A percentile compares a stretch with the other conserved stretches of the same genome.
These are phyloP conservation scores for Naegleria fowleri DNA, from an alignment of 208 protist genomes.

Conservation along the genomic window DNA sequence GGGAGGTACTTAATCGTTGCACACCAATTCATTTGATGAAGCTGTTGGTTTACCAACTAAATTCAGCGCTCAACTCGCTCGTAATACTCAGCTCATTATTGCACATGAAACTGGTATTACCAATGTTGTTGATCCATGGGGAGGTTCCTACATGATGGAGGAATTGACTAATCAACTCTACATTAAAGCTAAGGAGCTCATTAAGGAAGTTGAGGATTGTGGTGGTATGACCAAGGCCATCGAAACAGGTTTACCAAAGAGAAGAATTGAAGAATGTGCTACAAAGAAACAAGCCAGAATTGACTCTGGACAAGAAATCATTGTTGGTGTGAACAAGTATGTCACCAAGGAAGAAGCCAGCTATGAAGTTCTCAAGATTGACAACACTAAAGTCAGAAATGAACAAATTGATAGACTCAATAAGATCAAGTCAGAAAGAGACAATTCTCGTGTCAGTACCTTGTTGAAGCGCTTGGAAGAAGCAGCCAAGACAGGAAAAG, in stretches of 20 bases:
- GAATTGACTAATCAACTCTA: conserved; percentile 79
- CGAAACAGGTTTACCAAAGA: conserved; percentile 83
- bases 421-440: conserved; percentile 55
- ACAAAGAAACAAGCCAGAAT: conserved; percentile 78
- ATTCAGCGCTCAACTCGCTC: conserved; percentile 77
- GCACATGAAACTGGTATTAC: conserved; percentile 82
- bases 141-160: conserved; percentile 90
- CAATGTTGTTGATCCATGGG: conserved; percentile 69
- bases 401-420: conserved; percentile 63
- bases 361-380: conserved; percentile 73
- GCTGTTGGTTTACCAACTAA: conserved; percentile 83
- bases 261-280: conserved; percentile 86
- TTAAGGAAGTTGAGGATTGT: conserved; percentile 75
- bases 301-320: conserved; percentile 73
- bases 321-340: conserved; percentile 93
- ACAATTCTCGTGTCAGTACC: conserved; percentile 51
- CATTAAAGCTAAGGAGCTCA: conserved; percentile 62
- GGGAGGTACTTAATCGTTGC: conserved; percentile 78
- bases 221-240: conserved; percentile 74
- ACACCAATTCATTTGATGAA: conserved; percentile 92
- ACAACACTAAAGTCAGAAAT: conserved; percentile 72
- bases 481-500: conserved; percentile 53
- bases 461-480: conserved; percentile 59
- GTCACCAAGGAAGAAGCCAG: conserved; percentile 53
- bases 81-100: conserved; percentile 92